Conservation (phyloP, 495 filamentous ascomycete genomes). For the Penicillium coprophilum region DNA sequence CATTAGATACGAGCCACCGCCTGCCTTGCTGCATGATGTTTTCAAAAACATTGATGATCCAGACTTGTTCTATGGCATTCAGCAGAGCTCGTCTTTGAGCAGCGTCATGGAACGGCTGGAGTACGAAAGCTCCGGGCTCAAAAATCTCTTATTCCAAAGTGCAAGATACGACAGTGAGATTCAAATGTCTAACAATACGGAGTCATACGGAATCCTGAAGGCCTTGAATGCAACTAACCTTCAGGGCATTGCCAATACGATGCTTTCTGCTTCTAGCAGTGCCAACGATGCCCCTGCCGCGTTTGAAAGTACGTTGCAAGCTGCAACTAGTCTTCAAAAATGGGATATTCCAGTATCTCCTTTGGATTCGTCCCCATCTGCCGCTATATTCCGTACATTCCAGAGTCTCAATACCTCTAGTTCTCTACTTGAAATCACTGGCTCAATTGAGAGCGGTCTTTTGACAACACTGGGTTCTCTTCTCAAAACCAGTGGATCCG, state of each 20-base stretch:
- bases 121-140: conserved; percentile 83
- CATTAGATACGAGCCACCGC: conserved; percentile 55
- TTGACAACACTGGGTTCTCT: conserved; percentile 60
- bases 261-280: conserved; percentile 32
- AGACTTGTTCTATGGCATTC: conserved; percentile 93
- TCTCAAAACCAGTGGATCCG: conserved; percentile 53
- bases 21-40: conserved; percentile 70
- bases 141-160: conserved; percentile 85
- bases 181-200: conserved; percentile 52
- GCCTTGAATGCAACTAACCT: conserved; percentile 49
- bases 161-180: conserved; percentile 90
- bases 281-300: conserved; percentile 39
- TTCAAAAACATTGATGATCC: conserved; percentile 93
- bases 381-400: conserved; percentile 74
- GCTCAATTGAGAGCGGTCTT: conserved; percentile 63
- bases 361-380: conserved; percentile 57
- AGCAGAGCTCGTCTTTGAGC: conserved; percentile 69
- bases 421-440: conserved; percentile 49
- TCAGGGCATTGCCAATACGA: conserved; percentile 49
- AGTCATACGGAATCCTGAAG: conserved; percentile 42
- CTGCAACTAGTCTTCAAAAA: conserved; percentile 83
- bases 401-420: conserved; percentile 71
- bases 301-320: conserved; percentile 68
- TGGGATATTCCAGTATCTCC: conserved; percentile 85
- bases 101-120: conserved; percentile 82